phyloP scores from a whole-genome alignment of 1,284 basidiomycete genomes.

The Ustilago hordei region DNA sequence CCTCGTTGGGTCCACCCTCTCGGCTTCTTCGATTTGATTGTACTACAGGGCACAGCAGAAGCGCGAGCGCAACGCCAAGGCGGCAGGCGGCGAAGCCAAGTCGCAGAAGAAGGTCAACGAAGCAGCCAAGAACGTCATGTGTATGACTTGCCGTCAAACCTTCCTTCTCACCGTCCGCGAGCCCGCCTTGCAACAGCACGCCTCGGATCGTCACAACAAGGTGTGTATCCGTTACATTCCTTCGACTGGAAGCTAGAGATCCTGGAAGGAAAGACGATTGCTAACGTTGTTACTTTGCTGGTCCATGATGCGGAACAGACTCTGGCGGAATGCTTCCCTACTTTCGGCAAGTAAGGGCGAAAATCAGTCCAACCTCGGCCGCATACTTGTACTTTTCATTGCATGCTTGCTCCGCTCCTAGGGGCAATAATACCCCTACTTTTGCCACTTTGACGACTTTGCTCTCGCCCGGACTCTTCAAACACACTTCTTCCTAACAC shows the following conservation, averaged over 20 bases:
- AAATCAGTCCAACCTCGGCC: not conserved
- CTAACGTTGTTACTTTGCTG: not conserved
- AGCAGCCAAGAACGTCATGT: slow-evolving; percentile 72
- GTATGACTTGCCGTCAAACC: slow-evolving; percentile 71
- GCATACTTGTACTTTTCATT: not conserved
- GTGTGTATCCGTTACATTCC: slow-evolving; percentile 26
- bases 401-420: not conserved
- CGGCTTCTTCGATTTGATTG: not conserved
- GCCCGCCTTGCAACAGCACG: slow-evolving; percentile 66
- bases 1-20: not conserved
- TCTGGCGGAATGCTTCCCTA: slow-evolving; percentile 50
- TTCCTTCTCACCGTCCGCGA: slow-evolving; percentile 72
- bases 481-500: not conserved
- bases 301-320: slow-evolving; percentile 22
- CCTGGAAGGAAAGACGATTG: not conserved
- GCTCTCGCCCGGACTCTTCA: not conserved
- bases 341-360: slow-evolving; percentile 29
- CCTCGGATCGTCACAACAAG: slow-evolving; percentile 61
- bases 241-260: not conserved
- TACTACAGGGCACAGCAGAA: slow-evolving; percentile 64
- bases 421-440: not conserved
- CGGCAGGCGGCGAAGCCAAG: slow-evolving; percentile 56
- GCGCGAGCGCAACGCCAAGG: slow-evolving; percentile 67
- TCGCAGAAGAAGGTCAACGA: slow-evolving; percentile 68
- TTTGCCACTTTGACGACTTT: not conserved